Evolutionary conservation across 257 asterid genomes (phyloP), one percentile per base, ranked within the genome.

Genomic region (Scutellaria minor): DNA sequence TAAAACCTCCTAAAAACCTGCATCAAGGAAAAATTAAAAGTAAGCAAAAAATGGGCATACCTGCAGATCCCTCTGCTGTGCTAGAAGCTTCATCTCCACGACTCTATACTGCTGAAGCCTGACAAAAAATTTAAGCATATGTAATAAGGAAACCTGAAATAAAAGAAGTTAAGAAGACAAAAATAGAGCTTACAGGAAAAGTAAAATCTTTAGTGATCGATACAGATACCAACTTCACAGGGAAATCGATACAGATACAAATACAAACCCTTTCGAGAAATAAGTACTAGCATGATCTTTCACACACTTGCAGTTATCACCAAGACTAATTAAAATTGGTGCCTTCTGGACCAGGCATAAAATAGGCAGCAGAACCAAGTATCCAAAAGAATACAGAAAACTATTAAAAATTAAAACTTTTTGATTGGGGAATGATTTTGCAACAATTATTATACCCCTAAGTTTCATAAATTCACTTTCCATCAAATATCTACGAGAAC

Each of bases 61-160:
- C 96, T 89, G 91, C 75, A 86, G 88, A 72, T 86, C 88, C 77
- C 88, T 82, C 67, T 86, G 85, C 81, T 86, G 88, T 10, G 91
- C 88, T 51, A 86, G 88, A 78, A 86, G 88, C 65, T 86, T 86
- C 87, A 86, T 86, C 80, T 84, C 91, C 69, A 83, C 87, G 65
- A 83, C 87, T 69, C 87, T 83, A 75, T 86, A 86, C 69, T 83
- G 91, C 80, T 86, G 91, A 82, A 86, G 83, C 74, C 89, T 86
- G 83, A 68, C 12, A 53, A 55, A 46, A 9, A 76, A 54, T 83
- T 76, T 78, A 81, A 52, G 78, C 83, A 66, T 37, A 59, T 39
- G 35, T 35, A 13, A 64, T 35, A 52, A 45, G 12, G 24, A 50
- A 41, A 61, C 60, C 14, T 22, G 8, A 64, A 11, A 68, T 14